Evolutionary conservation across 2,329 filamentous ascomycete species (phyloP).

Genomic region (Fusarium sp.): DNA sequence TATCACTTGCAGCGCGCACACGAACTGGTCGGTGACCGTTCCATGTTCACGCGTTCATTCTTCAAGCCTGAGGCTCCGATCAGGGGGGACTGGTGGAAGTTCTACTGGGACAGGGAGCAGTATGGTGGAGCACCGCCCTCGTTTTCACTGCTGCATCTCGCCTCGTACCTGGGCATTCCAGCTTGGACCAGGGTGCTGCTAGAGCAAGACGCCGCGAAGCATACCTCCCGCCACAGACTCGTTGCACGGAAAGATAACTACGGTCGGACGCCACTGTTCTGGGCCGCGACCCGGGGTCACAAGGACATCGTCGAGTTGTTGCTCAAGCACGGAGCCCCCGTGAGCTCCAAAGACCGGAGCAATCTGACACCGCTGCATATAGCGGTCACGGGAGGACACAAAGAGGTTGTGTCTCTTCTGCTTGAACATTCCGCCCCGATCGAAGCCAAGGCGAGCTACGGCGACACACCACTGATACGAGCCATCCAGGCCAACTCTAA

Average conservation of each 20-base stretch:
- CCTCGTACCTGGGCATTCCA: background rate
- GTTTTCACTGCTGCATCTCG: background rate
- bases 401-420: background rate
- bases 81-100: constrained; percentile 2
- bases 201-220: background rate
- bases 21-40: background rate
- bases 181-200: background rate
- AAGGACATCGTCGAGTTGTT: background rate
- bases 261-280: background rate
- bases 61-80: background rate
- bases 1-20: background rate
- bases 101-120: constrained; percentile 3
- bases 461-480: constrained; percentile 5
- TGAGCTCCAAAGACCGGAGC: constrained; percentile 3
- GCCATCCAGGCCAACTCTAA: background rate
- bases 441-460: constrained; percentile 2
- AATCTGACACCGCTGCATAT: constrained; percentile 6
- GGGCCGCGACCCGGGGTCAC: constrained; percentile 2
- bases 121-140: constrained; percentile 3
- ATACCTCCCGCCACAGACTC: background rate
- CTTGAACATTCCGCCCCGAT: background rate
- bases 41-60: background rate
- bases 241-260: constrained; percentile 6
- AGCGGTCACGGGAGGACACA: background rate
- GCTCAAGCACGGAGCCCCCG: background rate